These are phyloP conservation scores for Aspergillus heteromorphus DNA, from an alignment of 495 filamentous ascomycete genomes.

Conservation along the genomic window DNA sequence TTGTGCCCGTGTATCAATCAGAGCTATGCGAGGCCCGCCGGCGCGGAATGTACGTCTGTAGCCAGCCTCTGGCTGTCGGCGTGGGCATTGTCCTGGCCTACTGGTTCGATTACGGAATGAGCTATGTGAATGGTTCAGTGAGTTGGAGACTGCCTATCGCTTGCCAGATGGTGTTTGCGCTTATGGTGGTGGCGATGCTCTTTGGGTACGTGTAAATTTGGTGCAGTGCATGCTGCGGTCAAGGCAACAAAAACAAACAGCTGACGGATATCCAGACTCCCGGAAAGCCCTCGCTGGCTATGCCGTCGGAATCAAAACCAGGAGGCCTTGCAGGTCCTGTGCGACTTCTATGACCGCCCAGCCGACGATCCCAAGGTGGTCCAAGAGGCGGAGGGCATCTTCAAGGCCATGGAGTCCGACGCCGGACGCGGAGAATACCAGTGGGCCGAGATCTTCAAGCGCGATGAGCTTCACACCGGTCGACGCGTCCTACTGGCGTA, in stretches of 20 bases:
- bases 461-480: conserved; percentile 48
- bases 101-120: conserved; percentile 45
- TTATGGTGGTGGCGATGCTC: conserved; percentile 30
- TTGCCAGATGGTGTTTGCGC: conserved; percentile 37
- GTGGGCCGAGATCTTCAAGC: conserved; percentile 44
- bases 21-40: conserved; percentile 39
- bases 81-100: conserved; percentile 36
- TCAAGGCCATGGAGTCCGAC: conserved; percentile 41
- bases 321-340: conserved; percentile 45
- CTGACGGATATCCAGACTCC: conserved; percentile 22
- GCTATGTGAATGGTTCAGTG: conserved; percentile 29
- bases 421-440: conserved; percentile 36
- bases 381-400: conserved; percentile 41
- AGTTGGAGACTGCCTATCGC: conserved; percentile 43
- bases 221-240: not conserved
- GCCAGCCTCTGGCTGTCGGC: conserved; percentile 39
- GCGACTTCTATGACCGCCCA: conserved; percentile 40
- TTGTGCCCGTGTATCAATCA: conserved; percentile 37
- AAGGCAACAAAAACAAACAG: not conserved
- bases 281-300: conserved; percentile 42
- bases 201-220: conserved; percentile 23
- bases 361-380: conserved; percentile 37
- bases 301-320: conserved; percentile 35
- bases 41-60: conserved; percentile 40
- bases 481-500: conserved; percentile 47